Percentiles rank a stretch among this genome's conserved stretches.
Conservation (phyloP, 2,329 filamentous ascomycete genomes). For the Cytospora chrysosperma region DNA sequence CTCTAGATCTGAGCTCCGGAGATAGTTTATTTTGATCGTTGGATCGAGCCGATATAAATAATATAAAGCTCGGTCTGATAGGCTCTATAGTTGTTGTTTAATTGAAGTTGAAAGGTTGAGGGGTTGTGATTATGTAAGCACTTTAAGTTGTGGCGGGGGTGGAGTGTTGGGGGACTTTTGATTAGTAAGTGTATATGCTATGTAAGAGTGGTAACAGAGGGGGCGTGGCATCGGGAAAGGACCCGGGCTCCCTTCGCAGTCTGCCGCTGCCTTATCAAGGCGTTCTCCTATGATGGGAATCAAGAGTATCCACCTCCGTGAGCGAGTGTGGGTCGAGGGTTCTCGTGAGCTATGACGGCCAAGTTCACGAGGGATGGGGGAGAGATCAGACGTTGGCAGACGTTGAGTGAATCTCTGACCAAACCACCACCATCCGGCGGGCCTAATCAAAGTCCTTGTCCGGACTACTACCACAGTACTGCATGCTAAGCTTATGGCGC, state of each 20-base stretch:
- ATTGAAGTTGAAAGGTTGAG: no score
- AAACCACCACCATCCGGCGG: neutral
- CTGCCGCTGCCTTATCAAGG: neutral
- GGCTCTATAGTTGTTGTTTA: no score
- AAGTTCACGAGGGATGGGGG: neutral
- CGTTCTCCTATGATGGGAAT: neutral
- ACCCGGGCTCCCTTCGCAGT: neutral
- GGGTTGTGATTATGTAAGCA: no score
- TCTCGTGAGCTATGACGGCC: neutral
- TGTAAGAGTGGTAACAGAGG: neutral
- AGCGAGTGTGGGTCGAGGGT: neutral
- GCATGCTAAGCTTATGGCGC: neutral
- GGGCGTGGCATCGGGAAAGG: neutral
- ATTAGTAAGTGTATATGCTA: neutral
- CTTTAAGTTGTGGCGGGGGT: no score
- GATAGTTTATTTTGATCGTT: no score
- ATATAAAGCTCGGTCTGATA: no score
- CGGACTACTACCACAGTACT: neutral
- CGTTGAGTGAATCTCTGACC: neutral
- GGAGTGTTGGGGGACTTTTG: no score
- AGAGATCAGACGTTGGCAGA: neutral
- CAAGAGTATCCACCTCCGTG: neutral
- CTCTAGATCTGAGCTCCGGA: no score
- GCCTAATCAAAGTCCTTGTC: neutral
- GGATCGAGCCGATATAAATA: no score